Evolutionary conservation across 306 rosid genomes (phyloP).

Genomic region (Trifolium dubium): DNA sequence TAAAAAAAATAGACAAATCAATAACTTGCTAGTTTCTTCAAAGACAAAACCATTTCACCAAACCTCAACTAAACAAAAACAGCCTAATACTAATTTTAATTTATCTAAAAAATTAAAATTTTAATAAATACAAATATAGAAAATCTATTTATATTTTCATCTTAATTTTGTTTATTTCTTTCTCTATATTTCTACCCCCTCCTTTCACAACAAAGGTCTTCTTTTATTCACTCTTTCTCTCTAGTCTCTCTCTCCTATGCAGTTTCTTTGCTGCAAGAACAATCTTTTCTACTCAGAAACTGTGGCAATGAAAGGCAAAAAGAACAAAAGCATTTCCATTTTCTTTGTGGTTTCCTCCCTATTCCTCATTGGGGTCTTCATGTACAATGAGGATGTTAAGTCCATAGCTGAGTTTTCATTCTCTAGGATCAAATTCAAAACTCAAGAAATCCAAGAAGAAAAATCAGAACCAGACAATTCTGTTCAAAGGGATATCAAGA

Average conservation of each 20-base stretch:
- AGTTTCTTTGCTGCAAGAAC: slow-evolving; percentile 58
- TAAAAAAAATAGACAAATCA: not conserved
- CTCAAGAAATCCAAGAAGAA: slow-evolving; percentile 57
- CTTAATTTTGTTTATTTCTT: slow-evolving; percentile 40
- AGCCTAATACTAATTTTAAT: slow-evolving; percentile 32
- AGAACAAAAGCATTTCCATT: slow-evolving; percentile 64
- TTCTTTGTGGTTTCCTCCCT: slow-evolving; percentile 61
- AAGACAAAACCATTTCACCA: slow-evolving; percentile 76
- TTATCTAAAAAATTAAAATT: not conserved
- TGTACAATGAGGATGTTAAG: slow-evolving; percentile 79
- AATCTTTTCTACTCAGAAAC: slow-evolving; percentile 53
- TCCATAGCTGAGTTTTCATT: slow-evolving; percentile 78
- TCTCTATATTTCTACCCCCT: slow-evolving; percentile 53
- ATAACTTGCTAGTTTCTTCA: slow-evolving; percentile 46
- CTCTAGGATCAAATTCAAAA: slow-evolving; percentile 46
- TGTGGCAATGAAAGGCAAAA: slow-evolving; percentile 68
- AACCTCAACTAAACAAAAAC: slow-evolving; percentile 65
- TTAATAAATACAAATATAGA: not conserved
- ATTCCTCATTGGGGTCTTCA: slow-evolving; percentile 80
- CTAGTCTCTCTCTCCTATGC: slow-evolving; percentile 46
- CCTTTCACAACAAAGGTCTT: slow-evolving; percentile 28
- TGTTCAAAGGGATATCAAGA: not conserved
- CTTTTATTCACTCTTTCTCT: slow-evolving; percentile 9
- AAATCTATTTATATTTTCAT: slow-evolving; percentile 19
- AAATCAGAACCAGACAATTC: not conserved